A percentile compares a stretch with the other conserved stretches of the same genome.
phyloP scores from a whole-genome alignment of 2,329 filamentous ascomycete genomes.

The Daldinia eschscholtzii region DNA sequence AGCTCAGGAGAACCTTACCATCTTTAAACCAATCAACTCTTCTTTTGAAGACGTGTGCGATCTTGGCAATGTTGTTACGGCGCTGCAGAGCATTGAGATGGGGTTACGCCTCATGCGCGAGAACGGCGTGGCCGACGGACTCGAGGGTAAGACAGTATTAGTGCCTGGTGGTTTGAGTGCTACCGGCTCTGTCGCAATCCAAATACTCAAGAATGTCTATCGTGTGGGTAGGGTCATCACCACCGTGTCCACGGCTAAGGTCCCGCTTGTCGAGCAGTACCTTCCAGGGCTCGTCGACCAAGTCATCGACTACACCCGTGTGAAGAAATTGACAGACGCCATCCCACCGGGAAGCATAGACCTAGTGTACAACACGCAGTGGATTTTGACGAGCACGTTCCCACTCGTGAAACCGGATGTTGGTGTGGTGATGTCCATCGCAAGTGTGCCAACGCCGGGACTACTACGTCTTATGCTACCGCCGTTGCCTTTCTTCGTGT shows the following conservation, averaged over 20 bases:
- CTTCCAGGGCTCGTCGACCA: conserved; percentile 62
- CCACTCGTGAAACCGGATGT: conserved; percentile 54
- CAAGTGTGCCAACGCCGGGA: conserved; percentile 53
- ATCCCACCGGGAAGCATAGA: conserved; percentile 62
- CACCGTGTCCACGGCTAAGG: conserved; percentile 66
- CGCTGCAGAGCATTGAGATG: conserved; percentile 58
- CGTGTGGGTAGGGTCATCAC: conserved; percentile 62
- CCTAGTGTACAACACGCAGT: conserved; percentile 64
- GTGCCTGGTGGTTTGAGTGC: conserved; percentile 64
- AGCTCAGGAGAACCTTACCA: conserved; percentile 52
- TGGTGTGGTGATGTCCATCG: conserved; percentile 59
- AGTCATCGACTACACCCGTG: conserved; percentile 64
- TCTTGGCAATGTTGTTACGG: conserved; percentile 52
- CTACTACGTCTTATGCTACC: conserved; percentile 52
- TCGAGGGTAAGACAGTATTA: conserved; percentile 65
- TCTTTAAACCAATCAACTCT: conserved; percentile 50
- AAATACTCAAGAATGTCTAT: conserved; percentile 65
- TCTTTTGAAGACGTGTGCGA: conserved; percentile 52
- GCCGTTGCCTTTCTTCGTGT: conserved; percentile 56
- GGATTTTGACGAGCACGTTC: conserved; percentile 56
- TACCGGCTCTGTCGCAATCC: conserved; percentile 60
- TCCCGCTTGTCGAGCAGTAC: conserved; percentile 58
- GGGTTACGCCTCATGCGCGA: conserved; percentile 55
- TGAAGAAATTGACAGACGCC: conserved; percentile 52
- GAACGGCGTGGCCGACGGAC: conserved; percentile 49